Percentiles rank a stretch among this genome's conserved stretches.
Conservation (phyloP, 495 filamentous ascomycete species). For the Daldinia childiae region DNA sequence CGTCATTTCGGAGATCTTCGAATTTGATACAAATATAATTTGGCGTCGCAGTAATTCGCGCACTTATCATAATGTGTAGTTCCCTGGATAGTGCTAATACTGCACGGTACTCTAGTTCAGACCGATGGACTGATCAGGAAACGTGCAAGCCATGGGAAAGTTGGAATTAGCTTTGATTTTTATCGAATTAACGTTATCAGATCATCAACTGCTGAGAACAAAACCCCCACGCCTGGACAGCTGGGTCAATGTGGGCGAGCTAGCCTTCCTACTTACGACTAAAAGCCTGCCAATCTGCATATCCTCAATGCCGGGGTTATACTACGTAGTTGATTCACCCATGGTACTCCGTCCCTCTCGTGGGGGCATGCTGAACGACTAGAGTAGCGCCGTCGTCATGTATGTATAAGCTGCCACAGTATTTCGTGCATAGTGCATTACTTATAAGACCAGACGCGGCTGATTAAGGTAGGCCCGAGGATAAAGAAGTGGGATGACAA, state of each 20-base stretch:
- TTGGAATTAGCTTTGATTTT: constrained; percentile 26
- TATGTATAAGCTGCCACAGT: neutral
- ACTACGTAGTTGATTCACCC: neutral
- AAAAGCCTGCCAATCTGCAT: neutral
- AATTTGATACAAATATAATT: constrained; percentile 3
- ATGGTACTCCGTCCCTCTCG: neutral
- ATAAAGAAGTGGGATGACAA: neutral
- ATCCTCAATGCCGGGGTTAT: neutral
- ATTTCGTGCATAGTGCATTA: constrained; percentile 1
- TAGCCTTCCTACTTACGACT: neutral
- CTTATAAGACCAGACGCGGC: neutral
- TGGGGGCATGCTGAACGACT: neutral
- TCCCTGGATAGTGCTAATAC: neutral
- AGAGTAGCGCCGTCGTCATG: neutral
- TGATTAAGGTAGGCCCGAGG: neutral
- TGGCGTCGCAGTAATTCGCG: constrained; percentile 29
- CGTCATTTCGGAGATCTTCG: constrained; percentile 32
- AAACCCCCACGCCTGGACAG: constrained; percentile 26
- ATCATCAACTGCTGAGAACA: constrained; percentile 14
- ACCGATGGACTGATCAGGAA: constrained; percentile 11
- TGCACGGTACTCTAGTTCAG: constrained; percentile 1
- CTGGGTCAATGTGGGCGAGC: neutral
- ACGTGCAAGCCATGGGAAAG: constrained; percentile 9
- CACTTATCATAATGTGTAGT: constrained; percentile 1
- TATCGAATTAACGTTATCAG: constrained; percentile 30